Percentiles rank a stretch among this genome's conserved stretches.
Evolutionary conservation across 176 grass and related monocot genomes (phyloP).

Genomic region (Alopecurus myosuroides): DNA sequence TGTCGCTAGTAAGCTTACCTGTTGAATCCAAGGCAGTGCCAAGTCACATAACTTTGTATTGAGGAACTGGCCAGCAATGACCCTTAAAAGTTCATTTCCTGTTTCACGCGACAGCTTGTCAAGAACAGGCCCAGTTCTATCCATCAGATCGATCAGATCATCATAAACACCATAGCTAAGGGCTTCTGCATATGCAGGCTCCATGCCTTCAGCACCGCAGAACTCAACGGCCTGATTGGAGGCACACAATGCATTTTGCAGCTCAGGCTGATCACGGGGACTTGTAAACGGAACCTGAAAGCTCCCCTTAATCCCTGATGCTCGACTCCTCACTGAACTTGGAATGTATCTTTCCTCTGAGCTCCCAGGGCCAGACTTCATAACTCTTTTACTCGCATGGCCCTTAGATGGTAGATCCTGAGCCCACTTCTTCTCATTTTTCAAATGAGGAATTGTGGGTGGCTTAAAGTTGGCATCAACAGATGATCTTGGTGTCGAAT

Average conservation of each 20-base stretch:
- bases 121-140: constrained; percentile 88
- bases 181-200: constrained; percentile 67
- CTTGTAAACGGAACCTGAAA: constrained; percentile 27
- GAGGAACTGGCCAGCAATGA: constrained; percentile 46
- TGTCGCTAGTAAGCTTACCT: constrained; percentile 34
- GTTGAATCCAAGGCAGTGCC: constrained; percentile 80
- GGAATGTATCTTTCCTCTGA: constrained; percentile 31
- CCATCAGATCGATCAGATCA: constrained; percentile 74
- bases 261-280: constrained; percentile 25
- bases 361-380: constrained; percentile 18
- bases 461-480: constrained; percentile 56
- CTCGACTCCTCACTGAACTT: constrained; percentile 25
- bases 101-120: constrained; percentile 71
- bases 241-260: constrained; percentile 23
- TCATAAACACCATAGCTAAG: constrained; percentile 52
- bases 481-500: constrained; percentile 55
- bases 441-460: constrained; percentile 40
- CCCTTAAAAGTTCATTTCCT: constrained; percentile 52
- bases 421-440: constrained; percentile 54
- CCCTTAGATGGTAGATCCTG: constrained; percentile 42
- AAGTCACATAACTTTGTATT: constrained; percentile 57
- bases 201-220: constrained; percentile 45
- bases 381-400: constrained; percentile 25
- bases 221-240: constrained; percentile 32
- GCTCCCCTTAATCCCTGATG: constrained; percentile 17